Conservation (phyloP, 2,329 filamentous ascomycete species). For the Colletotrichum sp. region DNA sequence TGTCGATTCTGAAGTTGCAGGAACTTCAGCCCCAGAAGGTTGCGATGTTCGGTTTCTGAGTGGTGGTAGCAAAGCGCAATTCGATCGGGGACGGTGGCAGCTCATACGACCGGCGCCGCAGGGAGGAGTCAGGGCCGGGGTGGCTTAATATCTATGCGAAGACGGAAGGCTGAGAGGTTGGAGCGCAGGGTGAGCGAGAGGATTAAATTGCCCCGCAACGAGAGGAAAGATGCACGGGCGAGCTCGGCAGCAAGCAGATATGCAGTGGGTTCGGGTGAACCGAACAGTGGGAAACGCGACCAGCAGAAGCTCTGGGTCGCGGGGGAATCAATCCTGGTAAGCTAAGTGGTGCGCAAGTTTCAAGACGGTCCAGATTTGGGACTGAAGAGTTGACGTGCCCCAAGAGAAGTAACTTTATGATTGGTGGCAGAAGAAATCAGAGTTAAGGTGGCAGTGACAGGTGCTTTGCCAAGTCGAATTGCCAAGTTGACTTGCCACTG, state of each 20-base stretch:
- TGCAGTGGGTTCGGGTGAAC: neutral
- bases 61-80: neutral
- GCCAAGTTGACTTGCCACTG: neutral
- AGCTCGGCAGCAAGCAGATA: neutral
- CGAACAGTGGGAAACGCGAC: neutral
- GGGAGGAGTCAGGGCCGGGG: neutral
- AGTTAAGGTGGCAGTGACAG: neutral
- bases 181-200: neutral
- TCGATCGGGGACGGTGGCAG: neutral
- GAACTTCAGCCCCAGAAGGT: neutral
- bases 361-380: neutral
- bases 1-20: neutral
- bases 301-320: neutral
- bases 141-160: neutral
- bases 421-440: neutral
- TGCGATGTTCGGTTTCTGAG: neutral
- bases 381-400: neutral
- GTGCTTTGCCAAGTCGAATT: neutral
- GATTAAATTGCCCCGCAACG: neutral
- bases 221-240: neutral
- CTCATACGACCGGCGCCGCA: neutral
- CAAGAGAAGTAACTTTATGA: neutral
- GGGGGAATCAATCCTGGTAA: neutral
- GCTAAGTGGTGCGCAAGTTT: neutral
- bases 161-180: neutral